Conservation (phyloP, 2,329 filamentous ascomycete species). For the Colletotrichum karsti region DNA sequence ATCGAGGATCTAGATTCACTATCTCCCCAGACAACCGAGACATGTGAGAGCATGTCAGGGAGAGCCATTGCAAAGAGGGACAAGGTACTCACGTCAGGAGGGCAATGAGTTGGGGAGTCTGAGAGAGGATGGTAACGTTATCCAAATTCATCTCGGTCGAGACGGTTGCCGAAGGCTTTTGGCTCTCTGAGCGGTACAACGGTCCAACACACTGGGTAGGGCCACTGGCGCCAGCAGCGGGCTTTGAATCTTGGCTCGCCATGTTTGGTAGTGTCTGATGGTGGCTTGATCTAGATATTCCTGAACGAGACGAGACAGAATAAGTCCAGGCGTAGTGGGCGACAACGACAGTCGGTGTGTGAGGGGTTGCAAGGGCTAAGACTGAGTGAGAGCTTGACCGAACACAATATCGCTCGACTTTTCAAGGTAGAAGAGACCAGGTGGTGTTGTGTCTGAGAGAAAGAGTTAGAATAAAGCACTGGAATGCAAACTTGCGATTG, state of each 20-base stretch:
- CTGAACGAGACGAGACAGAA: background rate
- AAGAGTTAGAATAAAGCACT: background rate
- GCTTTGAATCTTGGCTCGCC: slow-evolving; percentile 14
- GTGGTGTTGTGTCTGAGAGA: background rate
- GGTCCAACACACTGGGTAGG: slow-evolving; percentile 77
- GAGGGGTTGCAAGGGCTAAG: background rate
- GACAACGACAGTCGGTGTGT: background rate
- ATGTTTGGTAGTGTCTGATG: background rate
- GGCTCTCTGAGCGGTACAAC: slow-evolving; percentile 76
- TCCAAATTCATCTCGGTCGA: slow-evolving; percentile 83
- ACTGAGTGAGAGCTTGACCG: too few species aligned
- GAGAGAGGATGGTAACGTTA: slow-evolving; percentile 89
- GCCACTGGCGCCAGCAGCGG: slow-evolving; percentile 20
- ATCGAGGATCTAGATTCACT: too few species aligned
- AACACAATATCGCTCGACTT: too few species aligned
- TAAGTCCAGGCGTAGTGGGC: background rate
- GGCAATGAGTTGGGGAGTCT: slow-evolving; percentile 96
- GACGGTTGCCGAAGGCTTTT: slow-evolving; percentile 88
- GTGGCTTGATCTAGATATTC: background rate
- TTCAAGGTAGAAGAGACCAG: too few species aligned
- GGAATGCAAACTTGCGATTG: background rate
- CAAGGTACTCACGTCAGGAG: slow-evolving; percentile 83
- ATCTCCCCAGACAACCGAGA: too few species aligned
- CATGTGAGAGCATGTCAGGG: background rate
- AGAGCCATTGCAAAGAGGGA: background rate